Percentiles rank a stretch among this genome's conserved stretches.
Conservation (phyloP, 139 green algal genomes). For the Chlorella vulgaris region DNA sequence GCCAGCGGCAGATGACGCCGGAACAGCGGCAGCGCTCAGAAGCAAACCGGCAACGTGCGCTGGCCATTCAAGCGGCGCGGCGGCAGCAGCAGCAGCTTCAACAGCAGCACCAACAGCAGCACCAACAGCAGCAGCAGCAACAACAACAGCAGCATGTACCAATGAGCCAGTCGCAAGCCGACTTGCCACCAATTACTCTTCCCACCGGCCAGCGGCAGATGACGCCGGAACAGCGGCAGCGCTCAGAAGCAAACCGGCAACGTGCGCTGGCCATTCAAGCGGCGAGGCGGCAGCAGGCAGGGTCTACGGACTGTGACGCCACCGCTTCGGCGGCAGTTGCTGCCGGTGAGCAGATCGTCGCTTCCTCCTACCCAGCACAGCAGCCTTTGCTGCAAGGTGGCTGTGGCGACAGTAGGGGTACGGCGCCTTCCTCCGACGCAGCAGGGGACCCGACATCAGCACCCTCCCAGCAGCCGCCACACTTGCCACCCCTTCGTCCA, state of each 20-base stretch:
- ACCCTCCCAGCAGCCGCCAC: too few species aligned
- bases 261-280: constrained; percentile 18
- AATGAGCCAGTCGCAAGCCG: neutral
- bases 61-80: constrained; percentile 9
- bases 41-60: constrained; percentile 15
- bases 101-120: neutral
- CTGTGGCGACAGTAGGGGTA: too few species aligned
- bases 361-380: too few species aligned
- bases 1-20: neutral
- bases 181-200: too few species aligned
- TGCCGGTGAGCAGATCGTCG: too few species aligned
- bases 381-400: too few species aligned
- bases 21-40: constrained; percentile 19
- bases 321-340: too few species aligned
- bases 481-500: too few species aligned
- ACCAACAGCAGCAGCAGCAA: neutral
- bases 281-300: neutral
- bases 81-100: neutral
- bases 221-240: constrained; percentile 2
- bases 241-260: constrained; percentile 11
- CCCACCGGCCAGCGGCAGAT: too few species aligned
- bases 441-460: too few species aligned
- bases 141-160: neutral
- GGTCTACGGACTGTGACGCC: too few species aligned
- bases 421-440: too few species aligned